phyloP scores from a whole-genome alignment of 1,284 basidiomycete species.

The Ganoderma leucocontextum region DNA sequence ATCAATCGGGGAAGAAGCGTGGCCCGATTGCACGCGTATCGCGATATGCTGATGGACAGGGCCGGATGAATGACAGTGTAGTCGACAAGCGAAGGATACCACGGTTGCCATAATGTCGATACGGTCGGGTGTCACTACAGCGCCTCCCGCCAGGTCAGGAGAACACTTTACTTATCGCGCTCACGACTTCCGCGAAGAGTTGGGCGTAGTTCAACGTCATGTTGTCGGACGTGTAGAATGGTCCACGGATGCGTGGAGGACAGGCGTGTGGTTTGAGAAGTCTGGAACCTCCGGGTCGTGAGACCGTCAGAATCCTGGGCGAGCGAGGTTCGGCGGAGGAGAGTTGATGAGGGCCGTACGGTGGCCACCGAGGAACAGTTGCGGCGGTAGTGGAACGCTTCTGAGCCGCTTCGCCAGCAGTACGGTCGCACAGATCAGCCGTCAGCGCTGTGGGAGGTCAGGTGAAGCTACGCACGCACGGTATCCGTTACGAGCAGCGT shows the following conservation, averaged over 20 bases:
- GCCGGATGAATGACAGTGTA: slow-evolving; percentile 23
- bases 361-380: slow-evolving; percentile 2
- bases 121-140: slow-evolving; percentile 2
- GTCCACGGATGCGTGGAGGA: slow-evolving; percentile 5
- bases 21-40: slow-evolving; percentile 32
- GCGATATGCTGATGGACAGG: slow-evolving; percentile 28
- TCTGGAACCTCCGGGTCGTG: slow-evolving; percentile 8
- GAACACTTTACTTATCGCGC: slow-evolving; percentile 3
- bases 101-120: slow-evolving; percentile 23
- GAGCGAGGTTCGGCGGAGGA: not conserved
- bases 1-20: slow-evolving; percentile 26
- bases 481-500: not conserved
- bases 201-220: slow-evolving; percentile 9
- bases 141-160: slow-evolving; percentile 18
- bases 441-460: not conserved
- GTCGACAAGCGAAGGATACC: slow-evolving; percentile 23
- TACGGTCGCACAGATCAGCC: slow-evolving; percentile 1
- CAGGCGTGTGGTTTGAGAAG: slow-evolving; percentile 12
- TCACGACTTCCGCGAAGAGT: not conserved
- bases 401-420: slow-evolving; percentile 4
- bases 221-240: slow-evolving; percentile 14
- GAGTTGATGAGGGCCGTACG: slow-evolving; percentile 4
- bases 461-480: not conserved
- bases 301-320: not conserved
- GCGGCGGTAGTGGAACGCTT: slow-evolving; percentile 1